Conservation (phyloP, 2,329 filamentous ascomycete genomes). For the Fusarium clavum region DNA sequence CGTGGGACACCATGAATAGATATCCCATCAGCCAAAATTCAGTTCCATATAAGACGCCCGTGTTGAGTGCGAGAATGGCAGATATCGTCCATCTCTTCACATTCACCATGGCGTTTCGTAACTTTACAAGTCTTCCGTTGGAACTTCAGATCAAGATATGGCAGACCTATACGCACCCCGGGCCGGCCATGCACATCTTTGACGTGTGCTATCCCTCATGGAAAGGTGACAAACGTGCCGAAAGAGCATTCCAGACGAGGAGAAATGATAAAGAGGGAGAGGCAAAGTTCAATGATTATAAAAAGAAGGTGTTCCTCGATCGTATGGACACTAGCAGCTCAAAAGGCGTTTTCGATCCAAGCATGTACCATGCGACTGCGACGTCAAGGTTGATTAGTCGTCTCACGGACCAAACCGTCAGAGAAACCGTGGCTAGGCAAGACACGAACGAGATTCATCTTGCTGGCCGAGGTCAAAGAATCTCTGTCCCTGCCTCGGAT, state of each 20-base stretch:
- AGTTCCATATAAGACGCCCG: background rate
- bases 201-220: constrained; percentile 47
- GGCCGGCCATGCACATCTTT: constrained; percentile 46
- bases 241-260: constrained; percentile 24
- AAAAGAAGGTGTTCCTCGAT: constrained; percentile 39
- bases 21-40: background rate
- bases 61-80: background rate
- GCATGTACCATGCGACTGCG: constrained; percentile 29
- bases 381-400: constrained; percentile 20
- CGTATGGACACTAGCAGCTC: constrained; percentile 7
- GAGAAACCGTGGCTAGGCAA: background rate
- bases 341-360: constrained; percentile 21
- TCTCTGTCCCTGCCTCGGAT: constrained; percentile 44
- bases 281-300: constrained; percentile 19
- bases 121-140: constrained; percentile 37
- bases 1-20: constrained; percentile 1
- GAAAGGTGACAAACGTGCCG: constrained; percentile 21
- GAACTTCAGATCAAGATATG: constrained; percentile 45
- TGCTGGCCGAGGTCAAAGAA: constrained; percentile 38
- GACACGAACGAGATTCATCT: constrained; percentile 42
- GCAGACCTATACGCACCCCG: constrained; percentile 29
- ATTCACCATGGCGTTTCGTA: constrained; percentile 37
- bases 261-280: constrained; percentile 4
- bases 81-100: background rate
- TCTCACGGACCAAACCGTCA: constrained; percentile 16